Conservation (phyloP, 2,329 filamentous ascomycete species). For the Pseudocercospora ulei region DNA sequence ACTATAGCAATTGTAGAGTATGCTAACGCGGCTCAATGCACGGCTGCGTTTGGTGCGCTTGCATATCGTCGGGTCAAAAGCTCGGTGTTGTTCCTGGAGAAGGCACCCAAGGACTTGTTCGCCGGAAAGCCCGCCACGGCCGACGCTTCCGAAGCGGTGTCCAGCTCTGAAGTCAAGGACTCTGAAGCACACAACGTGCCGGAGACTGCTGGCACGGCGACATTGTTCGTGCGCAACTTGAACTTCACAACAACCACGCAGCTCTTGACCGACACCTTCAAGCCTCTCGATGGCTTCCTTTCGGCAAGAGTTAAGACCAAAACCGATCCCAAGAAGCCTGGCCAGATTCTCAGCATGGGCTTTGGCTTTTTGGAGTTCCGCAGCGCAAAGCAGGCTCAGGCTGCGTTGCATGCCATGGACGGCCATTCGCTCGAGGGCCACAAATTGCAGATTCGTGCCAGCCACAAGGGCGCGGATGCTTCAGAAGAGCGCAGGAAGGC, state of each 20-base stretch:
- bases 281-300: constrained; percentile 74
- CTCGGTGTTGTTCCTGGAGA: constrained; percentile 85
- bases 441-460: constrained; percentile 71
- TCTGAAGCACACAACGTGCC: constrained; percentile 44
- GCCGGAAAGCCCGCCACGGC: constrained; percentile 26
- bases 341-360: constrained; percentile 86
- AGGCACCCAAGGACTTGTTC: constrained; percentile 79
- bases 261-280: constrained; percentile 66
- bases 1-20: constrained; percentile 94
- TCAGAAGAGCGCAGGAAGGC: constrained; percentile 76
- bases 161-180: constrained; percentile 55
- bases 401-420: constrained; percentile 76
- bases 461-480: constrained; percentile 77
- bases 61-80: constrained; percentile 87
- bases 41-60: constrained; percentile 70
- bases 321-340: constrained; percentile 79
- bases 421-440: constrained; percentile 80
- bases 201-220: constrained; percentile 53
- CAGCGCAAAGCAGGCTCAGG: constrained; percentile 64
- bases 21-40: constrained; percentile 64
- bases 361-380: constrained; percentile 91
- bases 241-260: constrained; percentile 80
- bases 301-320: constrained; percentile 89
- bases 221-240: constrained; percentile 85
- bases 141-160: constrained; percentile 39